phyloP scores from a whole-genome alignment of 345 rosid genomes.

The Camelina hispida region DNA sequence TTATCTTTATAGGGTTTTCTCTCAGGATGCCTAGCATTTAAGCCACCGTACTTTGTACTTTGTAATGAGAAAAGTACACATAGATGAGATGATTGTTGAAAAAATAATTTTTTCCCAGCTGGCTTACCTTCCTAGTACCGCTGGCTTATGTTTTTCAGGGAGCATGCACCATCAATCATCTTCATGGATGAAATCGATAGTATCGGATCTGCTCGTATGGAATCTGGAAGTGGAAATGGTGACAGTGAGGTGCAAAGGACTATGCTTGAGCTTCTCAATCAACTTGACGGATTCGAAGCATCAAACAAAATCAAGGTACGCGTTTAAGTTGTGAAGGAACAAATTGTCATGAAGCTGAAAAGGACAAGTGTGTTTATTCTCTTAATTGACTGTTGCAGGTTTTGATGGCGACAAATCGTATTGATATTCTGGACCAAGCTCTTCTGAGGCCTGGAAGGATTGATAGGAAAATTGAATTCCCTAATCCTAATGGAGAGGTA shows the following conservation, averaged over 20 bases:
- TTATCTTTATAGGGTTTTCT: not conserved
- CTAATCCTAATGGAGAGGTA: slow-evolving; percentile 97
- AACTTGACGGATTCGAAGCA: slow-evolving; percentile 97
- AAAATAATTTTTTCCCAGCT: not conserved
- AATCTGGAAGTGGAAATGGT: slow-evolving; percentile 99
- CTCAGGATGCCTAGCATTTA: slow-evolving; percentile 6
- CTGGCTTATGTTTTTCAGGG: slow-evolving; percentile 54
- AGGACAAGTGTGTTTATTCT: not conserved
- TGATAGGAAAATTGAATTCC: slow-evolving; percentile 97
- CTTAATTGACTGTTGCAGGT: slow-evolving; percentile 57
- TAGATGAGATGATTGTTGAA: not conserved
- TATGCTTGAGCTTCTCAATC: slow-evolving; percentile 99
- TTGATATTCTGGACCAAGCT: slow-evolving; percentile 97
- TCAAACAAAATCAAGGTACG: slow-evolving; percentile 97
- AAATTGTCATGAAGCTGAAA: not conserved
- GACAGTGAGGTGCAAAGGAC: slow-evolving; percentile 98
- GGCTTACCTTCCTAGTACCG: not conserved
- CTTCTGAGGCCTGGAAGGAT: slow-evolving; percentile 98
- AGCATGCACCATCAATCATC: slow-evolving; percentile 96
- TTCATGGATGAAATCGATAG: slow-evolving; percentile 99
- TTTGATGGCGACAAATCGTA: slow-evolving; percentile 98
- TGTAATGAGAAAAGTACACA: slow-evolving; percentile 7
- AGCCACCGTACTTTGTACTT: not conserved
- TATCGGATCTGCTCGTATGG: slow-evolving; percentile 99
- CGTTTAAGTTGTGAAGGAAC: not conserved